phyloP scores from a whole-genome alignment of 345 rosid genomes.

The Camelina sativa region DNA sequence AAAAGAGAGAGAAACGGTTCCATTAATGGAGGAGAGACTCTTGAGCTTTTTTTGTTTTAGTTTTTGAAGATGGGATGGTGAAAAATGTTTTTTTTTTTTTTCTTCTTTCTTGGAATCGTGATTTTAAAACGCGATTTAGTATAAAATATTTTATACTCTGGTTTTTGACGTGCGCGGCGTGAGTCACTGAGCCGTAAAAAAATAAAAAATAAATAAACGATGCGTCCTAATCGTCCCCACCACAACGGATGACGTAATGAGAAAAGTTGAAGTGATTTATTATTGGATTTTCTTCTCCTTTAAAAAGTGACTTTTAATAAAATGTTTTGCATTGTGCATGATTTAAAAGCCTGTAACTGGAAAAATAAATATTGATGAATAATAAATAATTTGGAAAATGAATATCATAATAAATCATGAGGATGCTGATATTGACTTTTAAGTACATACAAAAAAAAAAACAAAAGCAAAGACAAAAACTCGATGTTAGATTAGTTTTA shows the following conservation, averaged over 20 bases:
- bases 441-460: too few relatives aligned
- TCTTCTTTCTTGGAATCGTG: not conserved
- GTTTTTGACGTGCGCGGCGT: constrained; percentile 22
- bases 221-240: constrained; percentile 32
- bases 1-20: constrained; percentile 27
- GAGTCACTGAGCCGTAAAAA: not conserved
- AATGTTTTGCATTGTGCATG: not conserved
- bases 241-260: constrained; percentile 23
- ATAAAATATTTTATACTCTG: not conserved
- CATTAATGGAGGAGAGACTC: constrained; percentile 35
- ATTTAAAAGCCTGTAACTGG: not conserved
- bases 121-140: not conserved
- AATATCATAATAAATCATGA: not conserved
- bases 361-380: not conserved
- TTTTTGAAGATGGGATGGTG: not conserved
- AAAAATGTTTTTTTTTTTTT: not conserved
- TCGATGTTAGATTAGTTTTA: too few relatives aligned
- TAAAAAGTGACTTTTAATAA: not conserved
- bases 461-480: too few relatives aligned
- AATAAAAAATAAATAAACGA: not conserved
- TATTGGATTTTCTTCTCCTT: not conserved
- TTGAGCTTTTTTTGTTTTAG: not conserved
- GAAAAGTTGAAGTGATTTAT: not conserved
- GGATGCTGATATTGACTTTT: too few relatives aligned
- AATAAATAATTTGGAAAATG: too few relatives aligned